Evolutionary conservation across 202 grass and related monocot genomes (phyloP).

Genomic region (Schoenoplectus triqueter): DNA sequence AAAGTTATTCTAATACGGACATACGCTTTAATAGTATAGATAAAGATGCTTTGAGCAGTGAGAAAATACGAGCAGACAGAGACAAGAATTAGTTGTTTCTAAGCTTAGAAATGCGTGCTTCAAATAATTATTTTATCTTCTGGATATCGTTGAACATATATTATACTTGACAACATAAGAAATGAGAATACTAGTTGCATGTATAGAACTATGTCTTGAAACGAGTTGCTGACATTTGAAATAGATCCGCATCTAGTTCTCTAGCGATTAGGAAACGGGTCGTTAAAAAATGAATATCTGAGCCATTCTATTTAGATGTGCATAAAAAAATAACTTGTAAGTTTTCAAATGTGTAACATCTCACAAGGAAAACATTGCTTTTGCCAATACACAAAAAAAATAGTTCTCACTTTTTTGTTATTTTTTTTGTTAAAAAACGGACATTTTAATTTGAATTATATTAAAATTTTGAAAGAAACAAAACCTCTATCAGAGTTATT

Average conservation of each 20-base stretch:
- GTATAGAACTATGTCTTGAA: neutral
- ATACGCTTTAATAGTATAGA: neutral
- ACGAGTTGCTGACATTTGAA: neutral
- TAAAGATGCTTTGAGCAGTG: neutral
- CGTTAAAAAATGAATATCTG: too few species aligned
- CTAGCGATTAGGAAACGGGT: too few species aligned
- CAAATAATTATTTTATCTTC: neutral
- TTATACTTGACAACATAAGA: neutral
- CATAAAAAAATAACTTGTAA: too few species aligned
- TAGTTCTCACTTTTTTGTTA: neutral
- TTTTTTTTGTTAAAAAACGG: neutral
- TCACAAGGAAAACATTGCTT: too few species aligned
- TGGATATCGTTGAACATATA: neutral
- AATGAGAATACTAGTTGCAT: neutral
- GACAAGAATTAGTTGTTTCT: conserved; percentile 9
- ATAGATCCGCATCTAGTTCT: neutral
- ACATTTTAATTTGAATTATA: neutral
- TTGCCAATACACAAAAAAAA: neutral
- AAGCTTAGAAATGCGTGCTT: conserved; percentile 14
- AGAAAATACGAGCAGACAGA: neutral
- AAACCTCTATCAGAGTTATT: neutral
- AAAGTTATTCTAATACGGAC: neutral
- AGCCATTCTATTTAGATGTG: too few species aligned
- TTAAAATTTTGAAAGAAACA: neutral
- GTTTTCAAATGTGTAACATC: too few species aligned